Base-by-base conservation (phyloP, 306 rosid species). In the Hippophae rhamnoides region DNA sequence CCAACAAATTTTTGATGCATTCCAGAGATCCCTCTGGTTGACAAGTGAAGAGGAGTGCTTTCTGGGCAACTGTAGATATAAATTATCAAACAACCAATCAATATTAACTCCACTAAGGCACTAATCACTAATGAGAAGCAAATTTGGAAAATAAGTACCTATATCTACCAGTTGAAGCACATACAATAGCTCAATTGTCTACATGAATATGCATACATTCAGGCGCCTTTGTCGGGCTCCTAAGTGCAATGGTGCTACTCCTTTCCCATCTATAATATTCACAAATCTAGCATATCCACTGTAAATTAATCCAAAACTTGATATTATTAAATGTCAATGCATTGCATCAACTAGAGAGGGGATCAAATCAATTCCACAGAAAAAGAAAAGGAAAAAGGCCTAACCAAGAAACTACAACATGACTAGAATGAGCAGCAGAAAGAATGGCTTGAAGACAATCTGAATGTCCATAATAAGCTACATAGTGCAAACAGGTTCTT, bases 271-370 rank as follows among this genome's bases (percentile, higher is more conserved):
- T 81, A 89, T 80, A 64, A 92, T 76, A 77, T 92, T 92, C 83
- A 92, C 95, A 79, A 88, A 92, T 63, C 99, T 76, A 11, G 80
- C 77, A 74, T 83, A 92, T 38, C 99, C 99, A 96, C 99, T 92
- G 64, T 43, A 69, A 74, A 49, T 5, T 51, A 46, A 41, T 13
- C 43, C 58, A 54, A n/a, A 13, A 18, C 23, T 18, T 18, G 23
- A 18, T 18, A 69, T 45, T 60, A 72, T 49, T 52, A 18, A 23
- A 71, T 43, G 69, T 18, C 41, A 54, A 68, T 12, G 7, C 45
- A 10, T 26, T 43, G 23, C 11, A 53, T 41, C 31, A 40, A 31
- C 18, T 31, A 59, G 23, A 18, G 48, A 60, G 26, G n/a, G 5
- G 41, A 18, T 55, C 41, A 13, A 57, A 69, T 10, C 64, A 44